A percentile compares a stretch with the other conserved stretches of the same genome.
Evolutionary conservation across 2,329 filamentous ascomycete genomes (phyloP).

Genomic region (Cordyceps tenuipes): DNA sequence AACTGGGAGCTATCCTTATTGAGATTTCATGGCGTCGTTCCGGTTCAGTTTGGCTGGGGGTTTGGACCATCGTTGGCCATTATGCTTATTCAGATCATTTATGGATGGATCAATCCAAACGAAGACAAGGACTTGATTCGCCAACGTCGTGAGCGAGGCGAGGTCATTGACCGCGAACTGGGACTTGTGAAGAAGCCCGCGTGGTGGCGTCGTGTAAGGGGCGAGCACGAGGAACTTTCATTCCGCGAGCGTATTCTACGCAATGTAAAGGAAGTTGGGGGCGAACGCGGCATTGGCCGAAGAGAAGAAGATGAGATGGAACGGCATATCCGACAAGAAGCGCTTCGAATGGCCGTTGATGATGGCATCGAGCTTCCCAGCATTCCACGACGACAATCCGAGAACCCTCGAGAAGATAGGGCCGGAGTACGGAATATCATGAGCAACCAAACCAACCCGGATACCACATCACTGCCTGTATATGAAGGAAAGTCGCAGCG

Average conservation of each 20-base stretch:
- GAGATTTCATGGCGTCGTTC: constrained; percentile 42
- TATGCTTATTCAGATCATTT: constrained; percentile 42
- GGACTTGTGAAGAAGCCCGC: constrained; percentile 52
- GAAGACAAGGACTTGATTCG: constrained; percentile 61
- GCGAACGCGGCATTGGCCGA: constrained; percentile 35
- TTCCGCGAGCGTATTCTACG: constrained; percentile 46
- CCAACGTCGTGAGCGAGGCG: constrained; percentile 51
- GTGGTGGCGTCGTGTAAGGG: constrained; percentile 55
- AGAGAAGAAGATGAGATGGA: constrained; percentile 34
- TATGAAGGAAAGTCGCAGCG: constrained; percentile 37
- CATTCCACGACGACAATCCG: constrained; percentile 16
- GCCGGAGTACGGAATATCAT: constrained; percentile 22
- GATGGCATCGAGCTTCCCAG: constrained; percentile 33
- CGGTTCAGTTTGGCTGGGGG: constrained; percentile 54
- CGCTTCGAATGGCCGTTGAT: constrained; percentile 21
- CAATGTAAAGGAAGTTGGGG: constrained; percentile 48
- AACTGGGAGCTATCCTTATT: constrained; percentile 50
- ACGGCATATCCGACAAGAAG: constrained; percentile 25
- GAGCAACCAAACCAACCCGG: constrained; percentile 14
- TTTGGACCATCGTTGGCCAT: constrained; percentile 53
- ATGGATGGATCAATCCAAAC: constrained; percentile 57
- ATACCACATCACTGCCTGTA: constrained; percentile 19
- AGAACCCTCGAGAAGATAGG: constrained; percentile 25
- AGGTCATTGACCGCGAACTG: constrained; percentile 49
- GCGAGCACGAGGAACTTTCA: constrained; percentile 31